phyloP scores from a whole-genome alignment of 345 rosid genomes.

The Cardiospermum halicacabum region DNA sequence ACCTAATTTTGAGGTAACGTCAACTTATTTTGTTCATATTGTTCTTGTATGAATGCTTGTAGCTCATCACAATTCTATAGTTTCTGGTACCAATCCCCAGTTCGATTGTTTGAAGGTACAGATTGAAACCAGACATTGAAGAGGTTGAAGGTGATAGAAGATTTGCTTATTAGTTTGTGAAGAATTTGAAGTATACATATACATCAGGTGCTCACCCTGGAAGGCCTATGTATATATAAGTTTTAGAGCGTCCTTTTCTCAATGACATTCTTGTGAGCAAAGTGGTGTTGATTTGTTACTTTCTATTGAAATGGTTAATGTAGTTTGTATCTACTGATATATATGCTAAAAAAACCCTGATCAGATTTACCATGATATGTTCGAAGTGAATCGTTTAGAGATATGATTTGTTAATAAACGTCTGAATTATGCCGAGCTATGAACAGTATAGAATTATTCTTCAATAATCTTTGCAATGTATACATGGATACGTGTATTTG shows the following conservation, averaged over 20 bases:
- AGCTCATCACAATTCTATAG: no score
- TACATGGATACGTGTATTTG: no score
- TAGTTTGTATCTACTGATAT: not conserved
- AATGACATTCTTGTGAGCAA: constrained; percentile 3
- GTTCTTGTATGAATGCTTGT: no score
- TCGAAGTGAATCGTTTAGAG: no score
- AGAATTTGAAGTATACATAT: constrained; percentile 9
- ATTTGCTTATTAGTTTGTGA: not conserved
- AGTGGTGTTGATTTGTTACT: not conserved
- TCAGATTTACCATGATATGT: not conserved
- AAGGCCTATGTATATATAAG: constrained; percentile 6
- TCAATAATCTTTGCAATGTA: no score
- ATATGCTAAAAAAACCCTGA: not conserved
- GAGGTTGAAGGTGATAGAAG: not conserved
- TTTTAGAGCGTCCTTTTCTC: not conserved
- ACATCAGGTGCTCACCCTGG: constrained; percentile 17
- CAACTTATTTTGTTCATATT: not conserved
- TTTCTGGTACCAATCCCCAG: no score
- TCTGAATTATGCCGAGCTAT: no score
- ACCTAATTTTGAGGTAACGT: no score
- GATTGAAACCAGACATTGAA: not conserved
- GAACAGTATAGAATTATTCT: not conserved
- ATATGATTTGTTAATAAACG: no score
- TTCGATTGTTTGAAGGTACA: not conserved
- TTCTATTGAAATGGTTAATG: not conserved